A percentile compares a stretch with the other conserved stretches of the same genome.
phyloP scores from a whole-genome alignment of 1,139 yeast genomes.

The Geotrichum macrosporum region DNA sequence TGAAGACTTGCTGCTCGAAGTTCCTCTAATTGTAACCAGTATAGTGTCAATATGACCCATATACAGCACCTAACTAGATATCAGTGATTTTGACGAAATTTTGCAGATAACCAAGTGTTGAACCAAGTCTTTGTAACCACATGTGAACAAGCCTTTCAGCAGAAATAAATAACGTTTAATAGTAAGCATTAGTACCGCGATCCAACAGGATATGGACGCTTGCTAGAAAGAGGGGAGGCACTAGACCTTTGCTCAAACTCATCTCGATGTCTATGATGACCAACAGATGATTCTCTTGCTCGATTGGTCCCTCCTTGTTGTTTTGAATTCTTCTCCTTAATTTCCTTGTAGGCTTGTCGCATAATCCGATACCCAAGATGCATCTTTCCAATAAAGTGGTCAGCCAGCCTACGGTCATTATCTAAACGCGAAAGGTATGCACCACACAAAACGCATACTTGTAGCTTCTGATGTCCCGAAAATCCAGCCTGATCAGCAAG shows the following conservation, averaged over 20 bases:
- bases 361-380: constrained; percentile 78
- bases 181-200: background rate
- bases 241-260: background rate
- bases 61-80: too few relatives aligned
- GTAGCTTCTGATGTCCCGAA: constrained; percentile 83
- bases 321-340: constrained; percentile 37
- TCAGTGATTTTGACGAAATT: too few relatives aligned
- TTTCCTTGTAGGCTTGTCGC: constrained; percentile 57
- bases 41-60: too few relatives aligned
- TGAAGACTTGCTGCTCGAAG: too few relatives aligned
- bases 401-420: constrained; percentile 84
- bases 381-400: constrained; percentile 84
- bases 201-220: constrained; percentile 2
- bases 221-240: background rate
- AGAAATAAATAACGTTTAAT: too few relatives aligned
- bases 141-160: too few relatives aligned
- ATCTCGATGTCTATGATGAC: background rate
- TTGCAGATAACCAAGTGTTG: too few relatives aligned
- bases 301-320: background rate
- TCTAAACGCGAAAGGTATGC: constrained; percentile 84
- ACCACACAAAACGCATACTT: constrained; percentile 89
- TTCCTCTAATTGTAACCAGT: too few relatives aligned
- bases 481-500: constrained; percentile 76
- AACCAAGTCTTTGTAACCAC: too few relatives aligned
- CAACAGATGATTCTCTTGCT: background rate